Evolutionary conservation across 2,329 filamentous ascomycete species (phyloP).

Genomic region (Pyrenochaeta sp.): DNA sequence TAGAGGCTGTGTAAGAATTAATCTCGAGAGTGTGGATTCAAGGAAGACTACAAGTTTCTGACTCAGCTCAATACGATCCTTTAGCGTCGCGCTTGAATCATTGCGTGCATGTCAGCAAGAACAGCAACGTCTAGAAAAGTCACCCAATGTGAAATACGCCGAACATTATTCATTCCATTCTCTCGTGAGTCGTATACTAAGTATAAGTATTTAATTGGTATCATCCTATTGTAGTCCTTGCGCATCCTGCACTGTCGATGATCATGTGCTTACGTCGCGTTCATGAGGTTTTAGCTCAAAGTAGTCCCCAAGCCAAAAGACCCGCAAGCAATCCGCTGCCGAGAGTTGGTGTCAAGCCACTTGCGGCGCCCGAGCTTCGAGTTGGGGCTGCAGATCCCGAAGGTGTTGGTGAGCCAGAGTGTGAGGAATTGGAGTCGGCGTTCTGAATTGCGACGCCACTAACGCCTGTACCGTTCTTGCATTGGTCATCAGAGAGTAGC

Average conservation of each 20-base stretch:
- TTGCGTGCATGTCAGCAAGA: no score
- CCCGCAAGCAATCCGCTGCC: constrained; percentile 29
- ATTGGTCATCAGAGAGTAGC: constrained; percentile 47
- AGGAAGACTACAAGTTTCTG: no score
- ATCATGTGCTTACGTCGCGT: not conserved
- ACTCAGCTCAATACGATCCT: no score
- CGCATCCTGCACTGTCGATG: no score
- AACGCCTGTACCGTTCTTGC: constrained; percentile 53
- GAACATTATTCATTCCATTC: no score
- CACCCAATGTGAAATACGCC: no score
- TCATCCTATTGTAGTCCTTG: no score
- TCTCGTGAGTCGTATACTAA: no score
- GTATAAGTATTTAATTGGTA: no score
- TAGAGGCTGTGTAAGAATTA: not conserved
- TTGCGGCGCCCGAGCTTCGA: constrained; percentile 22
- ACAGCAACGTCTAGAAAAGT: no score
- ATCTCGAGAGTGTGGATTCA: no score
- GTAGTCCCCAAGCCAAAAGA: constrained; percentile 28
- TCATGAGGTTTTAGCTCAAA: constrained; percentile 4
- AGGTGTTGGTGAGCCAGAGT: not conserved
- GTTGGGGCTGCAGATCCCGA: constrained; percentile 6
- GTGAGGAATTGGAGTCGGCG: constrained; percentile 6
- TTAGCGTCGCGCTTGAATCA: no score
- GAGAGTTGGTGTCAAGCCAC: constrained; percentile 19
- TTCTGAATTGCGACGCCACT: constrained; percentile 42